Conservation (phyloP, 805 yeast species). For the Metschnikowia bowlesiae region DNA sequence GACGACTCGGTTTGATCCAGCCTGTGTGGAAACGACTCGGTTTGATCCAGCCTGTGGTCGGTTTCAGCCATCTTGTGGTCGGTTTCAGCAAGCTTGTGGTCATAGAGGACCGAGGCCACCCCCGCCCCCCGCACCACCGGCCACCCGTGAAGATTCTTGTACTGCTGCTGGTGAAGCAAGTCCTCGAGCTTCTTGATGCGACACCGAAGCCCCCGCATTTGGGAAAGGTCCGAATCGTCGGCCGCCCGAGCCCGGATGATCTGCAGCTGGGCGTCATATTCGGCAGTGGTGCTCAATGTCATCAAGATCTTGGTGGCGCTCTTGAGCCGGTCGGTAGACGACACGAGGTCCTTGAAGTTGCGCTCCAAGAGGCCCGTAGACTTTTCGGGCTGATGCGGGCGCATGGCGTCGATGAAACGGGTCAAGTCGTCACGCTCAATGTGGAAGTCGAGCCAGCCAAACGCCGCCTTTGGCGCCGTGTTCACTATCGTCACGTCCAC, state of each 20-base stretch:
- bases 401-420: constrained; percentile 25
- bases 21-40: background rate
- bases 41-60: background rate
- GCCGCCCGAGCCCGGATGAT: constrained; percentile 10
- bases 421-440: constrained; percentile 32
- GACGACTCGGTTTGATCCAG: background rate
- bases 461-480: constrained; percentile 4
- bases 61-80: too few relatives aligned
- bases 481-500: constrained; percentile 17
- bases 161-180: constrained; percentile 69
- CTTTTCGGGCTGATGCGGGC: constrained; percentile 24
- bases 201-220: constrained; percentile 59
- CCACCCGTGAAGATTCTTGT: constrained; percentile 47
- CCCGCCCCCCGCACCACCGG: constrained; percentile 24
- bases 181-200: constrained; percentile 76
- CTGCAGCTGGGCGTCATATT: constrained; percentile 13
- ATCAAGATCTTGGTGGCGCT: constrained; percentile 28
- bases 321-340: constrained; percentile 36
- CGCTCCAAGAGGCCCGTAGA: constrained; percentile 38
- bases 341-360: constrained; percentile 43
- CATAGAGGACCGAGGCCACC: constrained; percentile 7
- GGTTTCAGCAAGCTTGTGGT: background rate
- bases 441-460: constrained; percentile 35
- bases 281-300: constrained; percentile 16
- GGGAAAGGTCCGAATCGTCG: constrained; percentile 27